Evolutionary conservation across 1,284 basidiomycete species (phyloP).

Genomic region (Pseudozyma sp.): DNA sequence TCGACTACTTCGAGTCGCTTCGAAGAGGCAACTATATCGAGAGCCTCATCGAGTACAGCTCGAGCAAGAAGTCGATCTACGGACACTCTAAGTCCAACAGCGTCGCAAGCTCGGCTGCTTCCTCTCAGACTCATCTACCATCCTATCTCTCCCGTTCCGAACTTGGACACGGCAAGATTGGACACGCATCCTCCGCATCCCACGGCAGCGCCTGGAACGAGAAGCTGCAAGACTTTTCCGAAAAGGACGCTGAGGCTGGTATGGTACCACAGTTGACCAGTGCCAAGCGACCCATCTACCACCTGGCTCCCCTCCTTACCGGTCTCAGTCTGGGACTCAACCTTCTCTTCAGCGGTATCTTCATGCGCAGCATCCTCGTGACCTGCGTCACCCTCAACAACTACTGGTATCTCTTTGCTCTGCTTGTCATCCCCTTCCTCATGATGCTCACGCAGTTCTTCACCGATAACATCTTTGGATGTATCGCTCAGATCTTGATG

Average conservation of each 20-base stretch:
- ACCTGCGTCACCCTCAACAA: conserved; percentile 78
- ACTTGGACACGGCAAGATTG: conserved; percentile 22
- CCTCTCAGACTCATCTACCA: conserved; percentile 15
- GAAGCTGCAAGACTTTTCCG: conserved; percentile 14
- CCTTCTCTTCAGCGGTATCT: conserved; percentile 72
- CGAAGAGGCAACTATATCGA: conserved; percentile 17
- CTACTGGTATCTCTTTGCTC: conserved; percentile 74
- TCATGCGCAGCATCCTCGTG: conserved; percentile 76
- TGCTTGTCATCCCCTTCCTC: conserved; percentile 76
- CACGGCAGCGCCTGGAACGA: conserved; percentile 12
- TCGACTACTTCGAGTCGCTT: conserved; percentile 34
- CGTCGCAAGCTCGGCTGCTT: conserved; percentile 22
- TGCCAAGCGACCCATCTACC: conserved; percentile 73
- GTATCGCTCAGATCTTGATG: conserved; percentile 35
- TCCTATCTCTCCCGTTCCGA: conserved; percentile 22
- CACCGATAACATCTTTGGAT: conserved; percentile 74
- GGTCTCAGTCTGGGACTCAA: conserved; percentile 75
- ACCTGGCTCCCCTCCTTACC: conserved; percentile 82
- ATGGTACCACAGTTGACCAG: conserved; percentile 16
- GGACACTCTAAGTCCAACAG: conserved; percentile 23
- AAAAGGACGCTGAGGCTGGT: conserved; percentile 26
- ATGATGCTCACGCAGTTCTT: conserved; percentile 78
- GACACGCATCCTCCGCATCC: conserved; percentile 11
- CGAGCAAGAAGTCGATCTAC: conserved; percentile 17
- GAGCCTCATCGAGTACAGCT: conserved; percentile 20